These are phyloP conservation scores for Sclerotinia glacialis DNA, from an alignment of 2,329 filamentous ascomycete genomes.

Conservation along the genomic window DNA sequence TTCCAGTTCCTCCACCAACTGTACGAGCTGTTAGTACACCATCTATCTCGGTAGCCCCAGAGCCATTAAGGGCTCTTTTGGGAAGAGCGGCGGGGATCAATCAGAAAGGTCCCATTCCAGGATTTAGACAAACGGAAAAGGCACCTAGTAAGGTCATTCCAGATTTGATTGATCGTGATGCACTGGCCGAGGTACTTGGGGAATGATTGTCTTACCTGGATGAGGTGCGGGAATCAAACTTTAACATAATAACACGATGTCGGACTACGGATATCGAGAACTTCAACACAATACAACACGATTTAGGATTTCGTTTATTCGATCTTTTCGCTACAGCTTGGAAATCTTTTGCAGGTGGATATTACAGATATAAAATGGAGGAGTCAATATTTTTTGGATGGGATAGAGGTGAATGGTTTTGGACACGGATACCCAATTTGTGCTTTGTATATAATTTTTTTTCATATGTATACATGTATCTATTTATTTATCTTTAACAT, in stretches of 20 bases:
- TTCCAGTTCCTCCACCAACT: constrained; percentile 11
- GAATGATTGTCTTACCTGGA: background rate
- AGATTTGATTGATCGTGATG: constrained; percentile 35
- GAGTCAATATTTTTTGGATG: background rate
- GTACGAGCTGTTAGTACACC: constrained; percentile 39
- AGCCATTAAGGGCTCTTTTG: constrained; percentile 45
- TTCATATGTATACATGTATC: background rate
- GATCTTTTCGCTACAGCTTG: background rate
- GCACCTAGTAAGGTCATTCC: constrained; percentile 37
- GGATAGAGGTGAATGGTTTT: background rate
- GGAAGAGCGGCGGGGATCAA: constrained; percentile 71
- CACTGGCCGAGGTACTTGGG: constrained; percentile 35
- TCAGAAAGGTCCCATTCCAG: constrained; percentile 70
- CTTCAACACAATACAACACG: background rate
- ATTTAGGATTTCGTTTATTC: background rate
- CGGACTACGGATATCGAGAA: background rate
- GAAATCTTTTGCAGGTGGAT: background rate
- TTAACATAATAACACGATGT: background rate
- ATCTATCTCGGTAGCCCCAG: constrained; percentile 29
- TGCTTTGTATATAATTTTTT: background rate
- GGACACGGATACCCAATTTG: constrained; percentile 11
- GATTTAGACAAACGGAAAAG: constrained; percentile 53
- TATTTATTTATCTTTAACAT: background rate
- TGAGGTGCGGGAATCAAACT: background rate
- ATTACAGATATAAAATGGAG: no score